Evolutionary conservation across 495 filamentous ascomycete species (phyloP).

Genomic region (Hypoxylon intermedium): DNA sequence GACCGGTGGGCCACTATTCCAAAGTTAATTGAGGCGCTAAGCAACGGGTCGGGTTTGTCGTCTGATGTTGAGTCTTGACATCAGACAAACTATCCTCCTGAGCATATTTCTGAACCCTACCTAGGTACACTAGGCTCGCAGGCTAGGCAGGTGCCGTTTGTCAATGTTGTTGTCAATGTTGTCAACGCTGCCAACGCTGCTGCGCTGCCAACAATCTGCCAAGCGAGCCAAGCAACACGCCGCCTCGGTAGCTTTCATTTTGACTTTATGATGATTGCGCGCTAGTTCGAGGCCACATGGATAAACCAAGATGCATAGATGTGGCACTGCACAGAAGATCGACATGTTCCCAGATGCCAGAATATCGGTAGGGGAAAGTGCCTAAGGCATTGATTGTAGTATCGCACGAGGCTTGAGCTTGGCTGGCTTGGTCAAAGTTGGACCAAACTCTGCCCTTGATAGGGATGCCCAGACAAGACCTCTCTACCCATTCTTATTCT

Average conservation of each 20-base stretch:
- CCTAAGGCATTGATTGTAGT: background rate
- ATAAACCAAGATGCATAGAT: too few relatives aligned
- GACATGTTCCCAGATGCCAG: slow-evolving; percentile 11
- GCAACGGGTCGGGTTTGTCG: slow-evolving; percentile 16
- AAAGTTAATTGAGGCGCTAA: slow-evolving; percentile 16
- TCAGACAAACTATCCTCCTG: slow-evolving; percentile 15
- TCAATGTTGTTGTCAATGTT: slow-evolving; percentile 7
- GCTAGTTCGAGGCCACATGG: too few relatives aligned
- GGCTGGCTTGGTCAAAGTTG: too few relatives aligned
- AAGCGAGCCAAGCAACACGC: too few relatives aligned
- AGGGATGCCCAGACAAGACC: background rate
- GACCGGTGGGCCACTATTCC: slow-evolving; percentile 12
- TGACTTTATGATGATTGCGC: too few relatives aligned
- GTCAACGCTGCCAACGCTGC: background rate
- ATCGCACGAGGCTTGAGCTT: slow-evolving; percentile 9
- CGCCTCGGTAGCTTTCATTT: too few relatives aligned
- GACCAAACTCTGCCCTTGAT: slow-evolving; percentile 11
- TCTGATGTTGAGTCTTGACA: slow-evolving; percentile 33
- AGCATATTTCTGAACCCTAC: slow-evolving; percentile 11
- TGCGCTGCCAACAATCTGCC: too few relatives aligned
- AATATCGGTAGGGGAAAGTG: background rate
- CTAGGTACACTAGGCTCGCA: too few relatives aligned
- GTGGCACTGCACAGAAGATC: slow-evolving; percentile 6
- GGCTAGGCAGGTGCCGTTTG: slow-evolving; percentile 21
- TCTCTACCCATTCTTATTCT: background rate